Evolutionary conservation across 805 yeast genomes (phyloP), one percentile per base, ranked within the genome.

Genomic region (Ogataea glucozyma): DNA sequence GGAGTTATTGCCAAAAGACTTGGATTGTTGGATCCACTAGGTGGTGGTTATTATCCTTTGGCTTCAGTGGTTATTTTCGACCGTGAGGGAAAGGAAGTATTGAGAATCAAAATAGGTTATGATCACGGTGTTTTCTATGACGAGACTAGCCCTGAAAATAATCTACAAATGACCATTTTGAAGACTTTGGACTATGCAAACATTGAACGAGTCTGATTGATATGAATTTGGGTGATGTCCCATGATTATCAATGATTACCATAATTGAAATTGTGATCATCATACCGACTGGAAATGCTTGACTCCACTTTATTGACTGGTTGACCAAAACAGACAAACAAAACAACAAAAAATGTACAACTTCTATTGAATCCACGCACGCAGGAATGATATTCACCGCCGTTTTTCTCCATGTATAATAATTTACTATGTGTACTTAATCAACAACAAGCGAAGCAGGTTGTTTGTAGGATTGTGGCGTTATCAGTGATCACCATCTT

Each of bases 31-130:
- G 64, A 65, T 44, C 70, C 70, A 3, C 42, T 65, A 7, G 70
- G 70, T 18, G 70, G 70, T 20, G 68, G 66, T 1, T 34, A 55
- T 11, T 66, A 56, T 46, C 67, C 70, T 0, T 34, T 62, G 17
- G 57, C 60, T 11, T 54, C 63, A 14, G 48, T 65, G 6, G 19
- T 65, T 9, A 20, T 62, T 8, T 60, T 56, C 39, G 58, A 61
- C 37, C 21, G 26, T 12, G 6, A 20, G 3, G 62, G 62, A 10
- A 26, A 32, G 12, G 66, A 62, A 44, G 30, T 53, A 10, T 38
- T 45, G 6, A 42, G 55, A 33, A 44, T 62, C 19, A 51, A 41
- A n/a, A 13, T 61, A 5, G 62, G 58, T 5, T 61, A 60, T 44
- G 65, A 61, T 44, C 45, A 33, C 29, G 44, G 49, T n/a, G 38